Base-by-base conservation (phyloP, 2,329 filamentous ascomycete species). In the Fusarium albidum region DNA sequence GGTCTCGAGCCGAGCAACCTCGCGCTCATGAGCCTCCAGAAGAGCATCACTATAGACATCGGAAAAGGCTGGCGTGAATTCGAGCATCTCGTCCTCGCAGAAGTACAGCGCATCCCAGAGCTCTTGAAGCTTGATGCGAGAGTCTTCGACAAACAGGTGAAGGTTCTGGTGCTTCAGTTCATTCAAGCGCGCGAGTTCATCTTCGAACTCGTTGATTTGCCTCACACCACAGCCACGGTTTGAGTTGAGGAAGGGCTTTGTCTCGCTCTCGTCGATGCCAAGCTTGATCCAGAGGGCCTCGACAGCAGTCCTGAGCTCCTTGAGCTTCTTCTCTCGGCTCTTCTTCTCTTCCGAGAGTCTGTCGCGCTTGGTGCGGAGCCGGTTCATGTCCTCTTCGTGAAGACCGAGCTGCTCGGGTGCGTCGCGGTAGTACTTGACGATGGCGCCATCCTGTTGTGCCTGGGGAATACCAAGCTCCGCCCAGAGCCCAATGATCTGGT, bases 31-130 rank as follows among this genome's bases (percentile, higher is more conserved):
- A 0, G 95, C 93, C 61, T 96, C 93, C 0, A 99, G 84, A 9
- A 99, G 82, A 5, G 95, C 95, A 71, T 99, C 95, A 66, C 92
- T 97, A 75, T 96, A 97, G 15, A 97, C 94, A 70, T 98, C 95
- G 10, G 92, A 96, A 71, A 98, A 98, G 34, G 93, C 95, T 1
- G 96, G 95, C 0, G 93, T 95, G 66, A 99, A 99, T 64, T 97
- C 93, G 50, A 98, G 85, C 93, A 98, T 98, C 76, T 99, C 95
- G 68, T 99, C 95, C 71, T 99, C 95, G 0, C 91, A 96, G 69
- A 96, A 93, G 77, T 95, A 98, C 2, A 99, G 78, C 1, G 86
- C 82, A 70, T 99, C 95, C 95, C 96, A 99, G 1, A 99, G 84
- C 69, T 96, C 93, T 73, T 98, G 94, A 10, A 99, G 82, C 70